phyloP scores from a whole-genome alignment of 169 alveolate genomes.

The Cryptosporidium parvum region DNA sequence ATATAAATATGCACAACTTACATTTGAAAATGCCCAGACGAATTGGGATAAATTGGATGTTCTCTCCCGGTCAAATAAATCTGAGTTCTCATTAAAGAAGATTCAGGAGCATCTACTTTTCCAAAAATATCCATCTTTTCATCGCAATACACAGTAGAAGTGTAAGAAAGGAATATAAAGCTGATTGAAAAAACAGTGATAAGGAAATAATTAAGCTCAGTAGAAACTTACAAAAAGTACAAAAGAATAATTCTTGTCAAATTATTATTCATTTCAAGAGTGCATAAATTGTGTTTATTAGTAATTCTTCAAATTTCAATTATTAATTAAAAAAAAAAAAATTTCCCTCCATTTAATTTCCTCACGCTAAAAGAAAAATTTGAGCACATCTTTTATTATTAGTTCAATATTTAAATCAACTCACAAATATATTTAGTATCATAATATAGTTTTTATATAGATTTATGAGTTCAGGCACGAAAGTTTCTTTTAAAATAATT shows the following conservation, averaged over 20 bases:
- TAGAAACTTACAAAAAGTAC: background rate
- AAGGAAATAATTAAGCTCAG: background rate
- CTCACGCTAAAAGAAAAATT: background rate
- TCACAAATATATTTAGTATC: background rate
- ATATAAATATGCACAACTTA: background rate
- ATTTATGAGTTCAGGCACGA: conserved; percentile 39
- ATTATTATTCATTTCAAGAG: background rate
- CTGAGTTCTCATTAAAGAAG: conserved; percentile 20
- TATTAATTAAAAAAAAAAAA: background rate
- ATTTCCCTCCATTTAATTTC: conserved; percentile 18
- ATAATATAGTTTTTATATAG: background rate
- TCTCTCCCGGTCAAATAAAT: conserved; percentile 27
- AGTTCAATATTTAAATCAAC: background rate
- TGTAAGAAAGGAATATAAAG: background rate
- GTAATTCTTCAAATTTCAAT: background rate
- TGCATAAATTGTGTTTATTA: background rate
- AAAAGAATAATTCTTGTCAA: background rate
- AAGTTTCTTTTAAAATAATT: conserved; percentile 45
- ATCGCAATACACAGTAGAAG: background rate
- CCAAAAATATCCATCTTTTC: conserved; percentile 33
- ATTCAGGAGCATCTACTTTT: conserved; percentile 23
- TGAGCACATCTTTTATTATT: background rate
- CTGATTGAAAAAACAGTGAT: background rate
- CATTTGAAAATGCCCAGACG: conserved; percentile 34
- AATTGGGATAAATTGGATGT: conserved; percentile 29